Evolutionary conservation across 2,329 filamentous ascomycete species (phyloP), one percentile per base, ranked within the genome.

Genomic region (Phyllosticta paracitricarpa): DNA sequence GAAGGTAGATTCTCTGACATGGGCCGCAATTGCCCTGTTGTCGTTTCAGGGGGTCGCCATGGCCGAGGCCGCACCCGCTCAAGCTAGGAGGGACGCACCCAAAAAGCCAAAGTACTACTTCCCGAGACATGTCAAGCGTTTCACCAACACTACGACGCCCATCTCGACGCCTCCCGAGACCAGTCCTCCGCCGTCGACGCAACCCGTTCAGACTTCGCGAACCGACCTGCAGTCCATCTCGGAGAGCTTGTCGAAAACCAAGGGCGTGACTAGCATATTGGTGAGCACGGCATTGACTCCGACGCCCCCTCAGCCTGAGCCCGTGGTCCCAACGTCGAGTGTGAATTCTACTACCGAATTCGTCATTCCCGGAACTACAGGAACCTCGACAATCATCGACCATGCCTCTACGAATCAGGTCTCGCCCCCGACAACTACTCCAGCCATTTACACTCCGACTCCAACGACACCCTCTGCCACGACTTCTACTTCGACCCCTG

Each of bases 1-100:
- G 77, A 70, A 73, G 61, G 74, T 73, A 64, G 75, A 75, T 30
- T 71, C 75, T 51, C 72, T 75, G 67, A 73, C 77, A 70, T 79
- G 77, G 77, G 73, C 75, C 24, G 76, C 76, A 58, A 69, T 80
- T 61, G 69, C 76, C 61, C 68, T 79, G 65, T 70, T 79, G 68
- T 78, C 77, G 63, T 66, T 73, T 63, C 66, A 68, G 62, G 75
- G 75, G 59, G 77, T 77, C 28, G 40, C n/a, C 40, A 76, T 72
- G 53, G 78, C 78, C 59, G 77, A 80, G 67, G 77, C 78, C 63
- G 77, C 78, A 70, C 78, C 78, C 63, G 78, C 78, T 66, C 69
- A 72, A 59, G 65, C 71, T 66, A 64, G 71, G 64, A 71, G 72
- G 62, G 66, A 71, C 57, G 65, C 61, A 26, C 59, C 59, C 25